These are phyloP conservation scores for Iris macrosiphon DNA, from an alignment of 106 monocot genomes.

Conservation along the genomic window DNA sequence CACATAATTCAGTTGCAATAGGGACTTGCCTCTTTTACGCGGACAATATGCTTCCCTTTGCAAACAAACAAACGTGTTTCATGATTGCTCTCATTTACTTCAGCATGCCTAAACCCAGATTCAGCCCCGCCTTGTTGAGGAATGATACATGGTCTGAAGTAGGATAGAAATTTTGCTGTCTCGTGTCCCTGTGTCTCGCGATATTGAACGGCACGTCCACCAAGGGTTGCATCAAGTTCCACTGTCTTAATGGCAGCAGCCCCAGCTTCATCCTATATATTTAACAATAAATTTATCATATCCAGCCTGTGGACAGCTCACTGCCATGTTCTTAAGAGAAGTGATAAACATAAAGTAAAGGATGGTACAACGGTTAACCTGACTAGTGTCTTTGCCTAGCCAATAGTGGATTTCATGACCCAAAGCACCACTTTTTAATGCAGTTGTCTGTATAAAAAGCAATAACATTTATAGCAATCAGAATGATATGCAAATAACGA, in stretches of 20 bases:
- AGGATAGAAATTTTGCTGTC: constrained; percentile 42
- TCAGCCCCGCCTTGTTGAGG: constrained; percentile 14
- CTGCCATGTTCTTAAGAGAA: too few relatives aligned
- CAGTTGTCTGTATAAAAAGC: constrained; percentile 12
- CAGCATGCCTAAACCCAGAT: constrained; percentile 7
- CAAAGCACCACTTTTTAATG: constrained; percentile 17
- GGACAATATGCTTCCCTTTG: constrained; percentile 33
- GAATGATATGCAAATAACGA: too few relatives aligned
- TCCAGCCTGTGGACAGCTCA: neutral
- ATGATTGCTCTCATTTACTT: constrained; percentile 14
- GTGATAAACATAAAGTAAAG: too few relatives aligned
- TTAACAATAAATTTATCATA: neutral
- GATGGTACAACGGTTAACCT: constrained; percentile 16
- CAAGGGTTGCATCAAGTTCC: constrained; percentile 40
- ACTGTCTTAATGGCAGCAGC: constrained; percentile 48
- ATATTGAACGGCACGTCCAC: constrained; percentile 42
- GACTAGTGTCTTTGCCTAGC: constrained; percentile 24
- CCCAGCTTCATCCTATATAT: constrained; percentile 47
- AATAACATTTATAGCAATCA: too few relatives aligned
- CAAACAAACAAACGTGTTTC: constrained; percentile 26
- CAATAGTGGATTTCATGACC: constrained; percentile 31
- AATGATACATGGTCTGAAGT: constrained; percentile 55
- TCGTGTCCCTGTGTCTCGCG: constrained; percentile 40
- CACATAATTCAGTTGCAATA: neutral
- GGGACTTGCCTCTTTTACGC: constrained; percentile 30